Evolutionary conservation across 1,284 basidiomycete species (phyloP), one percentile per base, ranked within the genome.

Genomic region (Sanghuangporus baumii): DNA sequence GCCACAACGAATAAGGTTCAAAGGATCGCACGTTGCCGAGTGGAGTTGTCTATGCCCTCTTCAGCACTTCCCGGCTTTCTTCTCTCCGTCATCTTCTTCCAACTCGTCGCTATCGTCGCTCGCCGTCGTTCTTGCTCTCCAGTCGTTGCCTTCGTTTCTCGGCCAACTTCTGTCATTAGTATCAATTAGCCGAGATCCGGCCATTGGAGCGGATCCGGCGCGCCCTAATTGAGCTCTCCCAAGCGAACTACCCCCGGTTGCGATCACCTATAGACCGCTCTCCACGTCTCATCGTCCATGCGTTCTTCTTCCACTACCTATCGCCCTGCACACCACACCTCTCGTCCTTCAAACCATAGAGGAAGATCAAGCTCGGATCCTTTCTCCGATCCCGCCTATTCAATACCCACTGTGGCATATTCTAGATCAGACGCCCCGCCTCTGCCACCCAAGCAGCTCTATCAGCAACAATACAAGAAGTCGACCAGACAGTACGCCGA

Each of bases 361-460:
- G 75, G 78, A 67, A 77, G 82, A 71, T 79, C 82, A 41, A 71
- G 81, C 60, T 81, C 82, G 60, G 82, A 88, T 74, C 86, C 87
- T 55, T 88, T 88, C 74, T 75, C 75, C 58, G 81, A 83, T 77
- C 81, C 69, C 66, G 68, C 58, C 71, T 77, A 52, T 70, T 75
- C 47, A 76, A 55, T 78, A 74, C 63, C 66, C 72, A 57, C 75
- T 71, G 47, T 71, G 70, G 55, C 72, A 72, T 57, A 74, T 77
- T 6, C 59, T 76, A 80, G 71, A 66, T 67, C 59, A 73, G 69
- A 50, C 69, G 12, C 64, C 72, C 56, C 55, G 70, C 64, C 72
- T 57, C 72, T 71, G 65, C 66, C 67, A 61, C 66, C 52, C 52
- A 54, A 54, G 55, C 66, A 66, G 57, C 74, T 73, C 67, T 71